Conservation (phyloP, 1,139 yeast species). For the Candida pseudoviswanathii region DNA sequence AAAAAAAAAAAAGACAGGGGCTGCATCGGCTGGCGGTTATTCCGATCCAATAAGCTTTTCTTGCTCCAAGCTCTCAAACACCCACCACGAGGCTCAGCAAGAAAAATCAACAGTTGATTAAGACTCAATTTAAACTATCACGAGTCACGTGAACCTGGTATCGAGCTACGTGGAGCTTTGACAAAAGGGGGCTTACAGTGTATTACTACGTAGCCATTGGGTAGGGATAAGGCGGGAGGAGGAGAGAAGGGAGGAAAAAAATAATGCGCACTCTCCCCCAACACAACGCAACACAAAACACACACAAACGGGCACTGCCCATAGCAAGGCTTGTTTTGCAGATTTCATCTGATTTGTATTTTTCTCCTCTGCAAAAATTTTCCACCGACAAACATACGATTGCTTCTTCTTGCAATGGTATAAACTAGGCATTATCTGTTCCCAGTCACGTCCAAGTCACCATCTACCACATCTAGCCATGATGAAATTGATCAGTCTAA, state of each 20-base stretch:
- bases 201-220: no score
- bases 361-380: background rate
- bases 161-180: no score
- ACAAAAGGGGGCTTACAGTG: no score
- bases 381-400: background rate
- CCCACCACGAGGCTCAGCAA: background rate
- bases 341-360: no score
- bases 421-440: background rate
- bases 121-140: background rate
- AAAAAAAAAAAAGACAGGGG: background rate
- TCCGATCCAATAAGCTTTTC: background rate
- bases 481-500: conserved; percentile 4
- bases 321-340: no score
- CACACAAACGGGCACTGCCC: no score
- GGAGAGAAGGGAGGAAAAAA: no score
- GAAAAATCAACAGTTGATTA: background rate
- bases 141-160: no score
- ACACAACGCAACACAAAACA: no score
- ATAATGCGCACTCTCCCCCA: no score
- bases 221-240: no score
- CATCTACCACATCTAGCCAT: background rate
- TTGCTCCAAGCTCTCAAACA: background rate
- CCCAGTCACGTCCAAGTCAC: no score
- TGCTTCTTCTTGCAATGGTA: background rate
- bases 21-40: background rate